Evolutionary conservation across 192 early-diverging fungal genomes (phyloP).

Genomic region (Coemansia furcata): DNA sequence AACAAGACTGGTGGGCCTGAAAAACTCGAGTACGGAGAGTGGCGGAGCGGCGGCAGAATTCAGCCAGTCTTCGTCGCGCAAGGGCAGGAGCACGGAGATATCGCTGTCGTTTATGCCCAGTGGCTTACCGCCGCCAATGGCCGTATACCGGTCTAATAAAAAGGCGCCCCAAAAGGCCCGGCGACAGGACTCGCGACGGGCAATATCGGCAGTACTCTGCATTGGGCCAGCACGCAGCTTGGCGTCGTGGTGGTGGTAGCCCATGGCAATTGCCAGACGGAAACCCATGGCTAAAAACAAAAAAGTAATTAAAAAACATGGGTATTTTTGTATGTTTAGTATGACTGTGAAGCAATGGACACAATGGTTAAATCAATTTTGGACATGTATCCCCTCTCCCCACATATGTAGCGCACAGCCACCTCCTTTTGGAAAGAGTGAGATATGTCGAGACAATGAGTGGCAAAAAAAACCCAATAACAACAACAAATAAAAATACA

Average conservation of each 20-base stretch:
- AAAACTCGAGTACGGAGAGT: conserved; percentile 39
- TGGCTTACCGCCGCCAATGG: conserved; percentile 51
- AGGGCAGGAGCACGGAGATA: conserved; percentile 41
- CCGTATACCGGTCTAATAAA: conserved; percentile 46
- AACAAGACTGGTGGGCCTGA: conserved; percentile 19
- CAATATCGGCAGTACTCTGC: conserved; percentile 39
- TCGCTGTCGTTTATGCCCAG: conserved; percentile 54
- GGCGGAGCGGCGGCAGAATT: conserved; percentile 24
- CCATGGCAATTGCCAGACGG: conserved; percentile 52
- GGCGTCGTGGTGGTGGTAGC: conserved; percentile 49
- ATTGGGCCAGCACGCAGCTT: conserved; percentile 41
- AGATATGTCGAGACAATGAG: neutral
- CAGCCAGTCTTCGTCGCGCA: conserved; percentile 47
- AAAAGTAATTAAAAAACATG: neutral
- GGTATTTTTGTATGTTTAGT: neutral
- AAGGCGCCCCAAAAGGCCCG: conserved; percentile 53
- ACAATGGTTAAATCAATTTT: neutral
- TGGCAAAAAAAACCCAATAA: conserved; percentile 1
- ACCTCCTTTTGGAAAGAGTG: neutral
- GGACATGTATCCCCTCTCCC: neutral
- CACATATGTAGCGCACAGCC: conserved; percentile 2
- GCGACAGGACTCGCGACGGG: conserved; percentile 40
- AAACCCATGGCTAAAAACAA: conserved; percentile 49
- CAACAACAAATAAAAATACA: neutral
- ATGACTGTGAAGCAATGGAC: neutral